Conservation (phyloP, 2,329 filamentous ascomycete species). For the Aspergillus persii region DNA sequence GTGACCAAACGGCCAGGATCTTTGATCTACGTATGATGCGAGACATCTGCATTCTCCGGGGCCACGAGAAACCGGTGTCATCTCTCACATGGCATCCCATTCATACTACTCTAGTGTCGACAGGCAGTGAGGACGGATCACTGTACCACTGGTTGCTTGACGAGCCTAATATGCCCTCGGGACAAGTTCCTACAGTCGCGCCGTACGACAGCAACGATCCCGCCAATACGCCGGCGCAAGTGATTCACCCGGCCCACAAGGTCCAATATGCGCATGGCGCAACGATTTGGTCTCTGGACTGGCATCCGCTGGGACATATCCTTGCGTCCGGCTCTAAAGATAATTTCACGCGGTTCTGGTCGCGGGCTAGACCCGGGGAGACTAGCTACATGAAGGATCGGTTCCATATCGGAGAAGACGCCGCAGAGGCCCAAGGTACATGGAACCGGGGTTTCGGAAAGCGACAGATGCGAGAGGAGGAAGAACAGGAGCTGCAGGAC, state of each 20-base stretch:
- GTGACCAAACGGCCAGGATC: slow-evolving; percentile 87
- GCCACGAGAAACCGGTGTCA: slow-evolving; percentile 94
- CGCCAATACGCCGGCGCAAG: slow-evolving; percentile 74
- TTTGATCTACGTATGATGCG: slow-evolving; percentile 99
- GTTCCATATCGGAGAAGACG: slow-evolving; percentile 92
- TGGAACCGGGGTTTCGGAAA: slow-evolving; percentile 79
- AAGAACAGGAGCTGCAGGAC: slow-evolving; percentile 90
- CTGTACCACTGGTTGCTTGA: slow-evolving; percentile 94
- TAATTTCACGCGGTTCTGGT: slow-evolving; percentile 95
- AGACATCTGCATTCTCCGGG: slow-evolving; percentile 87
- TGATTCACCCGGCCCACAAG: slow-evolving; percentile 88
- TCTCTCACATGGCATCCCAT: slow-evolving; percentile 92
- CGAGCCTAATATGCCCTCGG: slow-evolving; percentile 81
- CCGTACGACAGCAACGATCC: slow-evolving; percentile 85
- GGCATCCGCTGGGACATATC: slow-evolving; percentile 95
- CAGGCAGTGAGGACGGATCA: slow-evolving; percentile 84
- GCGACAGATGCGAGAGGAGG: slow-evolving; percentile 80
- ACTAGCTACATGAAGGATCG: slow-evolving; percentile 81
- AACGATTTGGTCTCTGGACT: slow-evolving; percentile 96
- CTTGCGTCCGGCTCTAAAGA: slow-evolving; percentile 95
- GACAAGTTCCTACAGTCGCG: slow-evolving; percentile 68
- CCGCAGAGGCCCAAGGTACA: slow-evolving; percentile 91
- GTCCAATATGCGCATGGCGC: slow-evolving; percentile 87
- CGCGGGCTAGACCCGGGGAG: slow-evolving; percentile 83
- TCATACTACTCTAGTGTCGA: slow-evolving; percentile 83